Conservation (phyloP, 192 early-diverging fungal genomes). For the Pilobolus umbonatus region DNA sequence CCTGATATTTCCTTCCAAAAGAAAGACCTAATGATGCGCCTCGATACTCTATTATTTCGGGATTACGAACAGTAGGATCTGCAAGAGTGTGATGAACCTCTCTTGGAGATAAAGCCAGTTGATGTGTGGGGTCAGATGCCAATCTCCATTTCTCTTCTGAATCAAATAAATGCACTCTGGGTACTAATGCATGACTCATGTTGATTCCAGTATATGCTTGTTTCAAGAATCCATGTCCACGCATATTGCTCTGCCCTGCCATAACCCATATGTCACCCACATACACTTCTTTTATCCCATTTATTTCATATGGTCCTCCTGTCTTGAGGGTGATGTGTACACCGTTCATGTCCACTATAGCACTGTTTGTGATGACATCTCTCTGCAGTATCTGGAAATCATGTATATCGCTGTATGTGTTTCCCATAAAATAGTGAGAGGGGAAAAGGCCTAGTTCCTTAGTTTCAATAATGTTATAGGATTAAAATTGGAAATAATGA, state of each 20-base stretch:
- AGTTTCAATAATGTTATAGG: too few species aligned
- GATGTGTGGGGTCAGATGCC: conserved; percentile 24
- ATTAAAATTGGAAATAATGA: too few species aligned
- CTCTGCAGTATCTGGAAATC: conserved; percentile 24
- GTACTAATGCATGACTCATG: background rate
- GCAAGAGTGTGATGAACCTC: conserved; percentile 21
- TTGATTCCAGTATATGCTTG: background rate
- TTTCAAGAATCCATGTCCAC: conserved; percentile 20
- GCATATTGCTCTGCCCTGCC: conserved; percentile 38
- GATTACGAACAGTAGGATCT: conserved; percentile 32
- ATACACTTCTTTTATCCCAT: conserved; percentile 14
- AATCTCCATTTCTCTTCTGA: conserved; percentile 25
- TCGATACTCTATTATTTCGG: conserved; percentile 2
- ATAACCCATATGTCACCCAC: conserved; percentile 38
- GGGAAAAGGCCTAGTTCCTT: too few species aligned
- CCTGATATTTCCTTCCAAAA: conserved; percentile 14
- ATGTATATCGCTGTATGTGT: background rate
- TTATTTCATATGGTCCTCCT: conserved; percentile 28
- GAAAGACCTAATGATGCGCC: conserved; percentile 21
- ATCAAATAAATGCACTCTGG: conserved; percentile 20
- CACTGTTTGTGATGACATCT: conserved; percentile 1
- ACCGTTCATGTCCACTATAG: background rate
- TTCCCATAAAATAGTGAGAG: too few species aligned
- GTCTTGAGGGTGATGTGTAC: background rate
- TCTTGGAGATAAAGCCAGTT: conserved; percentile 9